These are phyloP conservation scores for Cyclotella cryptica DNA, from an alignment of 108 stramenopile genomes.

Conservation along the genomic window DNA sequence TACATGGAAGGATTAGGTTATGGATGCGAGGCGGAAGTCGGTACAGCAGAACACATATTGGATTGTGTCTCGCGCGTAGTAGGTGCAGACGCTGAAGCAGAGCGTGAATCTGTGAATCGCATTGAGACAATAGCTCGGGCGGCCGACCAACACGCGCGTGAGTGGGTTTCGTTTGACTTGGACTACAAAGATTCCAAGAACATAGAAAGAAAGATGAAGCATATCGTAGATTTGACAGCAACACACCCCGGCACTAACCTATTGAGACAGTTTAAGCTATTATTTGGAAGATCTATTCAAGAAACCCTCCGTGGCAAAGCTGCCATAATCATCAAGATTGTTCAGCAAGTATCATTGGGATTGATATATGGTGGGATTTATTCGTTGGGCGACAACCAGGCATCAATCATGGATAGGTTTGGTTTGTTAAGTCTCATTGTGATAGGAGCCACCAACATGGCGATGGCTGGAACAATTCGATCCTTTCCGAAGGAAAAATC, in stretches of 20 bases:
- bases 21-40: conserved; percentile 63
- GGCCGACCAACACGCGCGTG: conserved; percentile 49
- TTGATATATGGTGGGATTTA: conserved; percentile 91
- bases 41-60: conserved; percentile 83
- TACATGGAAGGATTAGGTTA: conserved; percentile 67
- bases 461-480: conserved; percentile 81
- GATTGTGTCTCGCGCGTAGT: conserved; percentile 81
- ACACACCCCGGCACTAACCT: conserved; percentile 64
- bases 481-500: conserved; percentile 90
- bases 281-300: conserved; percentile 67
- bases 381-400: conserved; percentile 71
- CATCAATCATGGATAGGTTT: conserved; percentile 86
- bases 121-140: conserved; percentile 60
- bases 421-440: conserved; percentile 84
- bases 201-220: conserved; percentile 52
- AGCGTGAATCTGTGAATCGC: conserved; percentile 42
- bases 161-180: conserved; percentile 38
- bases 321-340: conserved; percentile 74
- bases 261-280: conserved; percentile 72
- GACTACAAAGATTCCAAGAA: conserved; percentile 13
- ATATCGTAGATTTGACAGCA: conserved; percentile 45
- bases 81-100: conserved; percentile 57
- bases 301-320: conserved; percentile 79
- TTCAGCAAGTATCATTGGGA: conserved; percentile 84
- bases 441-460: conserved; percentile 90